These are phyloP conservation scores for Nitzschia sp. DNA, from an alignment of 108 stramenopile genomes.

Conservation along the genomic window DNA sequence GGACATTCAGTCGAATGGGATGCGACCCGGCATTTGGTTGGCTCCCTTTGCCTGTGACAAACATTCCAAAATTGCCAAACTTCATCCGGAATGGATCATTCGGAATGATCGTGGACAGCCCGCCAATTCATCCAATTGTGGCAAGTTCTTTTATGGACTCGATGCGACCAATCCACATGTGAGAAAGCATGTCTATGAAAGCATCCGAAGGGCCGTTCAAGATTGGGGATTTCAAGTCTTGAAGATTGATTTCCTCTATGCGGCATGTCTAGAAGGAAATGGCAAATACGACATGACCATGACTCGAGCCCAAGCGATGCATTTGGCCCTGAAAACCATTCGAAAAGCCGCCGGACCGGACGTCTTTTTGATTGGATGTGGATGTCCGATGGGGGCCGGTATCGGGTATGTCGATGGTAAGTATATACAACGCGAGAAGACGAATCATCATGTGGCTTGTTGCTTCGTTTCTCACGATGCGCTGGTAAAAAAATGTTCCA, in stretches of 20 bases:
- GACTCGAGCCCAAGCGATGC: conserved; percentile 88
- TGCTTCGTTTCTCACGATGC: no score
- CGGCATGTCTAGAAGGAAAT: conserved; percentile 85
- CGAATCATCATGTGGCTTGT: no score
- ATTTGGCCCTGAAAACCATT: conserved; percentile 82
- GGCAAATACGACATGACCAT: conserved; percentile 83
- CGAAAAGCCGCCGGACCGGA: conserved; percentile 80
- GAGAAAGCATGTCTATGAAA: conserved; percentile 61
- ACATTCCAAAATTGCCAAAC: conserved; percentile 63
- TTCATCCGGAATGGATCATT: conserved; percentile 95
- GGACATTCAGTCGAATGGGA: conserved; percentile 62
- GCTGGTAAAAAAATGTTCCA: no score
- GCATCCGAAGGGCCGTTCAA: conserved; percentile 74
- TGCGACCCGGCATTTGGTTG: conserved; percentile 91
- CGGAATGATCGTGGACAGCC: conserved; percentile 69
- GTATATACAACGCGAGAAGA: no score
- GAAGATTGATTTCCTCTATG: conserved; percentile 94
- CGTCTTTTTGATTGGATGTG: conserved; percentile 88
- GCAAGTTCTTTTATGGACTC: conserved; percentile 92
- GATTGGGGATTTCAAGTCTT: conserved; percentile 89
- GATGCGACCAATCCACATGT: conserved; percentile 91
- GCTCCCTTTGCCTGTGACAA: conserved; percentile 93
- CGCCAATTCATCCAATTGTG: conserved; percentile 91
- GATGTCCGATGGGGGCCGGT: conserved; percentile 79
- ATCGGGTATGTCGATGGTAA: conserved; percentile 88